A percentile compares a stretch with the other conserved stretches of the same genome.
Evolutionary conservation across 257 asterid genomes (phyloP).

Genomic region (Eustoma russellianum): DNA sequence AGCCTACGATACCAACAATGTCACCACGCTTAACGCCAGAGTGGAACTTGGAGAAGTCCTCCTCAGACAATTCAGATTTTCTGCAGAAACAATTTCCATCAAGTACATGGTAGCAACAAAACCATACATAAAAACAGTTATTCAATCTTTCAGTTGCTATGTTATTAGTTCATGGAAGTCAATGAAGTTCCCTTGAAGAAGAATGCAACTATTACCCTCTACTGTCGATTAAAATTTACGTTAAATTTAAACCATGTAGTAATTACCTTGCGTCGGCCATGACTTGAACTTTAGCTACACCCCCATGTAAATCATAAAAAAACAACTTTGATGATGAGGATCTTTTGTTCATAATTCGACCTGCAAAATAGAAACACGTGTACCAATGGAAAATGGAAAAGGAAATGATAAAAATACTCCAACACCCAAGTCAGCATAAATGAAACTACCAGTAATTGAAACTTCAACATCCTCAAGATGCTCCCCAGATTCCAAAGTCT

Average conservation of each 20-base stretch:
- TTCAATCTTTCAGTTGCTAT: too few relatives aligned
- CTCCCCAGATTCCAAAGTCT: conserved; percentile 41
- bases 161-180: too few relatives aligned
- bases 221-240: too few relatives aligned
- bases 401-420: neutral
- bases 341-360: conserved; percentile 75
- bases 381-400: neutral
- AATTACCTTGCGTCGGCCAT: conserved; percentile 75
- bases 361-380: conserved; percentile 19
- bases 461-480: conserved; percentile 63
- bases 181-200: too few relatives aligned
- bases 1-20: conserved; percentile 72
- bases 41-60: conserved; percentile 52
- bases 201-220: too few relatives aligned
- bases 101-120: neutral
- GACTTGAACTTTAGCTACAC: conserved; percentile 77
- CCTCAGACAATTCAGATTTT: conserved; percentile 52
- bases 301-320: conserved; percentile 78
- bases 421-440: too few relatives aligned
- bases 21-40: conserved; percentile 81
- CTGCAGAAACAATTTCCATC: conserved; percentile 21
- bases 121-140: too few relatives aligned
- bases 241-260: too few relatives aligned
- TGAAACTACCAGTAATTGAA: conserved; percentile 36
- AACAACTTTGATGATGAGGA: conserved; percentile 63